Base-by-base conservation (phyloP, 2,329 filamentous ascomycete species). In the Fusarium veterinarium region DNA sequence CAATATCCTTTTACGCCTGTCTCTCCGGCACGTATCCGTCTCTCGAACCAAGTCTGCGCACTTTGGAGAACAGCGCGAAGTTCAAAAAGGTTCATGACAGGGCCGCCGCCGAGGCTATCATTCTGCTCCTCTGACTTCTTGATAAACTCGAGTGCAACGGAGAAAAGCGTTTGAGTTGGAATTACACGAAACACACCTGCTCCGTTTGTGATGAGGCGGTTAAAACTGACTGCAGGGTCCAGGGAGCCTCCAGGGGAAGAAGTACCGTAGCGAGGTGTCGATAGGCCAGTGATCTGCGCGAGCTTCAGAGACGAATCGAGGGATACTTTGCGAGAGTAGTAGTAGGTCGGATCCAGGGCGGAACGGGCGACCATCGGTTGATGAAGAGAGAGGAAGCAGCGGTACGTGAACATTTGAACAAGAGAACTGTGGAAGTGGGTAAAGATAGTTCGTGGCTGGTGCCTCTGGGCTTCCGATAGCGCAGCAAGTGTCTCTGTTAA, bases 361-460 rank as follows among this genome's bases (percentile, higher is more conserved):
- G 86, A 84, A 19, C 81, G 80, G 10, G 79, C 76, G 31, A 87
- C 81, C 78, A 85, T 84, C 0, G 85, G 84, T 41, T 87, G 85
- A 69, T 91, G 89, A 0, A 91, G 83, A 1, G 85, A 83, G 17
- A 90, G 81, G 72, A 87, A 85, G 69, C 83, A 86, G 28, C 84
- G 84, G 59, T 86, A 84, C 6, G 84, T 78, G 60, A 84, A 77
- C 56, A 85, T 78, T 63, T 87, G 84, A 1, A 81, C 80, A 11
- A 86, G 67, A 2, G 82, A 81, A 13, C 83, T 73, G 61, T 86
- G 85, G 62, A 87, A 87, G 6, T 75, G 75, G 20, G 73, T 79
- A 25, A 82, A 74, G 11, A 48, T 64, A n/a, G 63, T 52, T n/a
- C 46, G 69, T 11, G 61, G 44, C 13, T 37, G 69, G n/a, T 35